Conservation (phyloP, 495 filamentous ascomycete genomes). For the Hyaloscypha bicolor region DNA sequence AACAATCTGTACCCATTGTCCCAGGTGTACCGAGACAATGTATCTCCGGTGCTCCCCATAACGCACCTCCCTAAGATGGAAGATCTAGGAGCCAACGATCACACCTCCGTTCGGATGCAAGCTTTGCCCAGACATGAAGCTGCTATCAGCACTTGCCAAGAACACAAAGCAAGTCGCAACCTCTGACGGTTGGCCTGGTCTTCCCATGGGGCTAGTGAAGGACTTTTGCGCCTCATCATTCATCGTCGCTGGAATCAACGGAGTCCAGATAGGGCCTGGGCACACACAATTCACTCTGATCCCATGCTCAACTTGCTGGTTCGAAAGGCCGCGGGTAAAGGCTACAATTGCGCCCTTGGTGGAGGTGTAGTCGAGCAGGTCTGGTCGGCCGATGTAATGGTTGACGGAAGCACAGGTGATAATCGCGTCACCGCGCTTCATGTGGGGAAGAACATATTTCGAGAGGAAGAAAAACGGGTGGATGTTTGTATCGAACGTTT, state of each 20-base stretch:
- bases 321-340: slow-evolving; percentile 78
- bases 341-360: slow-evolving; percentile 83
- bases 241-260: slow-evolving; percentile 82
- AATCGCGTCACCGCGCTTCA: slow-evolving; percentile 75
- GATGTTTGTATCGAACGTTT: slow-evolving; percentile 77
- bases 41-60: not conserved
- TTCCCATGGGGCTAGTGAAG: slow-evolving; percentile 78
- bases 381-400: slow-evolving; percentile 78
- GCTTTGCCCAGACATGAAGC: slow-evolving; percentile 61
- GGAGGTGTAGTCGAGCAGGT: slow-evolving; percentile 84
- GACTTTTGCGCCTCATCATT: slow-evolving; percentile 65
- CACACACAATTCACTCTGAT: slow-evolving; percentile 83
- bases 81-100: slow-evolving; percentile 18
- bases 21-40: too few relatives aligned
- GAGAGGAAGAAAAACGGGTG: slow-evolving; percentile 74
- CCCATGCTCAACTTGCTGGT: slow-evolving; percentile 70
- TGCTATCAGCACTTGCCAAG: slow-evolving; percentile 74
- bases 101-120: slow-evolving; percentile 70
- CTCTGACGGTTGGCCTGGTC: slow-evolving; percentile 77
- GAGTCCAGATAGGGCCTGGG: slow-evolving; percentile 85
- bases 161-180: slow-evolving; percentile 88
- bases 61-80: too few relatives aligned
- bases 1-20: too few relatives aligned
- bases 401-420: slow-evolving; percentile 86
- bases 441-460: slow-evolving; percentile 76